Base-by-base conservation (phyloP, 2,329 filamentous ascomycete species). In the Meredithiella fracta region DNA sequence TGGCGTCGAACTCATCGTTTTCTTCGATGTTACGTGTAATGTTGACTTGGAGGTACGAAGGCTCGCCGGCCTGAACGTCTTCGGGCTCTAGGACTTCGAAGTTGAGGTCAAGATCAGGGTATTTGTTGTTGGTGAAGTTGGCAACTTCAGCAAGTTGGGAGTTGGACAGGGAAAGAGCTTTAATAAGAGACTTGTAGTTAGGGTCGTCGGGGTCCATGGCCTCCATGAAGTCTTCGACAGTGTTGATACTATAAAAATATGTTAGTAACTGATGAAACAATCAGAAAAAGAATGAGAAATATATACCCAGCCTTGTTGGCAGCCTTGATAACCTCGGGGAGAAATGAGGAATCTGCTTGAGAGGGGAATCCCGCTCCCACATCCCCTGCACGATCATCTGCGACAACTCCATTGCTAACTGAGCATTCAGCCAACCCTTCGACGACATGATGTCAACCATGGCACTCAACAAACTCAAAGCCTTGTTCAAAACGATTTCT, bases 331-430 rank as follows among this genome's bases (percentile, higher is more conserved):
- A 85, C 83, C 59, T 91, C 83, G 38, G 83, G 79, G 83, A 80
- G 67, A 97, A 97, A 72, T 97, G 88, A 62, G 92, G 92, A 65
- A 98, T 96, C 69, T 98, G 92, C 73, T 96, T 96, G 62, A 98
- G 77, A 40, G 92, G 90, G 64, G 86, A 94, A 68, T 98, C 92
- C 58, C 90, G 85, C 70, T 98, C 91, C 92, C 92, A 98, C 87
- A 97, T 95, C 52, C 85, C 90, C 70, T 98, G 92, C 2, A 98
- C 90, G 54, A 94, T 87, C 92, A 98, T 98, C 67, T 98, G 92
- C 11, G 87, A 94, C 79, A 98, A 88, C 68, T 98, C 92, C 91
- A 98, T 98, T 26, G 92, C 92, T 64, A 85, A 90, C 83, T 96
- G 94, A 59, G 92, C 91, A 66, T 98, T 98, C 60, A 98, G 77